Base-by-base conservation (phyloP, 768 basidiomycete genomes). In the Pleurotus eryngii region DNA sequence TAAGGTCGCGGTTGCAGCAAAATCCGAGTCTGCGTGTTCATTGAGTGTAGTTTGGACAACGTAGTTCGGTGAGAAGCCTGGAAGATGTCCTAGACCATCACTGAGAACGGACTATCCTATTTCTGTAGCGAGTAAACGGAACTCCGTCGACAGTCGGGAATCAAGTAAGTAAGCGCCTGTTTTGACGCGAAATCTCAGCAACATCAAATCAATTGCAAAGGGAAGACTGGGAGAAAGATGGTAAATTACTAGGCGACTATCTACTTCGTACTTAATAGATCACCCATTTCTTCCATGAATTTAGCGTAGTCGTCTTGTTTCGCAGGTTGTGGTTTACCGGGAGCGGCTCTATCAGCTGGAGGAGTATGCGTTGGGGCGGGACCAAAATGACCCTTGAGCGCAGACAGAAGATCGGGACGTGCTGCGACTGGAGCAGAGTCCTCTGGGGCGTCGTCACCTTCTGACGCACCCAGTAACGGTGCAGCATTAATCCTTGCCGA, bases 221-320 rank as follows among this genome's bases (percentile, higher is more conserved):
- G 20, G 40, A 49, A 37, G 30, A 26, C 38, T 61, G 8, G 3
- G 12, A 46, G 43, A 35, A 35, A 35, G 30, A 35, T 35, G 9
- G 30, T 35, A 35, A 35, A 9, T 35, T 35, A 35, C 30, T 9
- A 11, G 30, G 30, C 26, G 7, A 24, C 30, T 17, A 27, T 58
- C 37, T 64, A 64, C 47, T 65, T 66, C n/a, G 69, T 56, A 17
- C 72, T 74, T 35, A 90, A 65, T 47, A 90, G 79, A 66, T 89
- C 88, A 27, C 80, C 78, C 81, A 90, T 84, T 61, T 89, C 89
- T 56, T 87, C 88, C 42, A 89, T 73, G 70, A 90, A 91, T 60
- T 84, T 89, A 53, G 80, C 82, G 65, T 91, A 92, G 63, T 90
- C 89, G 58, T 85, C 85, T 67, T 81, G 84, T 56, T 69, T 72